Conservation (phyloP, 495 filamentous ascomycete genomes). For the Podospora tetraspora region DNA sequence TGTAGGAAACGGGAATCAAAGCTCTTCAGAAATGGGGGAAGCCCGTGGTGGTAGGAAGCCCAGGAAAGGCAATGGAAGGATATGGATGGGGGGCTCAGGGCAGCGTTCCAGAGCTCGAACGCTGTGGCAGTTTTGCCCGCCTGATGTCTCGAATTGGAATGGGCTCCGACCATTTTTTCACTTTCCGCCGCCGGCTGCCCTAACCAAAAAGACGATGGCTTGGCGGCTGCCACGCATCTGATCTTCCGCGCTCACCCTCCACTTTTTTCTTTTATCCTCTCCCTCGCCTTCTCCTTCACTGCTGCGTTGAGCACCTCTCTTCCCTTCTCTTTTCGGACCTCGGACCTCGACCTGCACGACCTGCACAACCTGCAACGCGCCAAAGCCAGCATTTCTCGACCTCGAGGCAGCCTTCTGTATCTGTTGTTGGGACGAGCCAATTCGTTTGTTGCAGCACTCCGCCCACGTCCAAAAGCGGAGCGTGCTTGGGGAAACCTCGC, state of each 20-base stretch:
- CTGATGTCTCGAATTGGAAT: conserved; percentile 6
- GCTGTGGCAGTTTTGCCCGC: not conserved
- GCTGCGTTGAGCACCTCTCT: conserved; percentile 7
- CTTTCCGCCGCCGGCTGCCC: conserved; percentile 1
- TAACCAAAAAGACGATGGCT: conserved; percentile 6
- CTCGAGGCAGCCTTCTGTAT: not conserved
- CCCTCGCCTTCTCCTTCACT: conserved; percentile 8
- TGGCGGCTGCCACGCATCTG: conserved; percentile 20
- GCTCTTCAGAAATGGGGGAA: not conserved
- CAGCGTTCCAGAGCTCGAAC: not conserved
- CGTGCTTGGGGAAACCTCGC: not conserved
- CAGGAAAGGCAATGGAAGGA: not conserved
- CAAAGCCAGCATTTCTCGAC: conserved; percentile 6
- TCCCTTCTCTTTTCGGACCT: conserved; percentile 13
- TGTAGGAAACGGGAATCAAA: not conserved
- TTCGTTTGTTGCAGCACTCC: not conserved
- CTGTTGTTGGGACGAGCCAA: not conserved
- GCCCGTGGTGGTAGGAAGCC: too few species aligned
- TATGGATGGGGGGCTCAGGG: not conserved
- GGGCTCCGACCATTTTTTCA: conserved; percentile 5
- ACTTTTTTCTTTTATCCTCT: conserved; percentile 26
- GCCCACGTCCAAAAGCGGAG: not conserved
- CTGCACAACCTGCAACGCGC: not conserved
- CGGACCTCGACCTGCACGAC: conserved; percentile 9
- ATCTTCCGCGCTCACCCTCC: conserved; percentile 13